Evolutionary conservation across 2,329 filamentous ascomycete genomes (phyloP), one percentile per base, ranked within the genome.

Genomic region (Fusarium virguliforme): DNA sequence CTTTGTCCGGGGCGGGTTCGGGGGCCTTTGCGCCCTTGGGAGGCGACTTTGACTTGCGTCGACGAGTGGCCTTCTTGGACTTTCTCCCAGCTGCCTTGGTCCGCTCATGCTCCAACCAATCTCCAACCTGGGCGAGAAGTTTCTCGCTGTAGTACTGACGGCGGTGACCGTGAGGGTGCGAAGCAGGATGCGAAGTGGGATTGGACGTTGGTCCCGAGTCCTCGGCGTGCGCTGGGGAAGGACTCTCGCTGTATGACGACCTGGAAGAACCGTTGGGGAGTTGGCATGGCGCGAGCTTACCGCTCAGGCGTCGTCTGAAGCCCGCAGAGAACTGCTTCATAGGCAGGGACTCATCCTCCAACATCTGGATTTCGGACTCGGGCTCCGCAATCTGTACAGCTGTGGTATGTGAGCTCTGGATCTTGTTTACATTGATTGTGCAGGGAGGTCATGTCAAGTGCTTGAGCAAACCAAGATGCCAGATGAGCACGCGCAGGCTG

Each of bases 71-170:
- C 57, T 74, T 75, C 65, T 75, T 85, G 3, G 60, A 66, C 73
- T 77, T 86, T 76, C 86, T 89, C 56, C 86, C 85, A 9, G 85
- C 81, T 40, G 87, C 86, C 74, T 90, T 89, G 34, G 85, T 82
- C 77, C 91, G 92, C 81, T 98, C 94, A 55, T 91, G 88, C 74
- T 95, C 90, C 40, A 98, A 83, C 95, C 95, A 98, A 71, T 93
- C 90, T 28, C 89, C 87, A 13, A 98, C 90, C 77, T 97, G 93
- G 22, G 90, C 86, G 30, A 96, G 82, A 8, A 97, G 81, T 70
- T 85, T 88, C 72, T 90, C 84, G 58, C 84, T 84, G 55, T 84
- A 80, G 61, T 84, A 82, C 60, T 80, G 79, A 32, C 79, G 79
- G 18, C 76, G 78, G 63, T 80, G 77, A 13, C 76, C 70, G 10